A percentile compares a stretch with the other conserved stretches of the same genome.
Conservation (phyloP, 163 green algal species). For the Scenedesmus sp. region DNA sequence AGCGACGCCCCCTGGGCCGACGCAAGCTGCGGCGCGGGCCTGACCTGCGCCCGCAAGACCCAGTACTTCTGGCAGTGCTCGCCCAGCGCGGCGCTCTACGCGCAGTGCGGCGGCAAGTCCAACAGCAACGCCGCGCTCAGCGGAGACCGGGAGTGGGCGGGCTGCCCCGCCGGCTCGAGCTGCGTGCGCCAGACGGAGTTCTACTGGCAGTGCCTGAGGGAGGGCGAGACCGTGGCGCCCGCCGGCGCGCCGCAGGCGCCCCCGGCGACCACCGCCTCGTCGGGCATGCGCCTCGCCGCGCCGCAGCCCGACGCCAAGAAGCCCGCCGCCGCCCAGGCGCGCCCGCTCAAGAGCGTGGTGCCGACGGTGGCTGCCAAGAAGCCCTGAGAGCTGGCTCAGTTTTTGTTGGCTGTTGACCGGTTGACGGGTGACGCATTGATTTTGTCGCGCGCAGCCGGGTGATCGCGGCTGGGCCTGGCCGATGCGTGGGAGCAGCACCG, state of each 20-base stretch:
- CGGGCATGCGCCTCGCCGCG: too few relatives aligned
- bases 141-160: constrained; percentile 9
- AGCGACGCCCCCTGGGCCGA: too few relatives aligned
- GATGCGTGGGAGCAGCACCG: too few relatives aligned
- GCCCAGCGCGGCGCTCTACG: not conserved
- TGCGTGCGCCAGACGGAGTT: constrained; percentile 17
- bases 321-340: not conserved
- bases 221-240: not conserved
- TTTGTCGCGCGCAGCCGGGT: too few relatives aligned
- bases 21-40: not conserved
- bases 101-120: constrained; percentile 23
- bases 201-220: constrained; percentile 25
- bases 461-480: too few relatives aligned
- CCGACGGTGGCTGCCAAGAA: too few relatives aligned
- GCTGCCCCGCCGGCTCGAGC: constrained; percentile 4
- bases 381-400: too few relatives aligned
- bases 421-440: too few relatives aligned
- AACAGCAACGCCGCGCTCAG: not conserved
- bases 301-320: constrained; percentile 10
- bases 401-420: too few relatives aligned
- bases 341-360: too few relatives aligned
- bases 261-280: too few relatives aligned
- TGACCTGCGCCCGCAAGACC: not conserved
- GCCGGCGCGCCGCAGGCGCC: too few relatives aligned
- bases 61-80: not conserved